Evolutionary conservation across 495 filamentous ascomycete species (phyloP).

Genomic region (Penicillium waksmanii): DNA sequence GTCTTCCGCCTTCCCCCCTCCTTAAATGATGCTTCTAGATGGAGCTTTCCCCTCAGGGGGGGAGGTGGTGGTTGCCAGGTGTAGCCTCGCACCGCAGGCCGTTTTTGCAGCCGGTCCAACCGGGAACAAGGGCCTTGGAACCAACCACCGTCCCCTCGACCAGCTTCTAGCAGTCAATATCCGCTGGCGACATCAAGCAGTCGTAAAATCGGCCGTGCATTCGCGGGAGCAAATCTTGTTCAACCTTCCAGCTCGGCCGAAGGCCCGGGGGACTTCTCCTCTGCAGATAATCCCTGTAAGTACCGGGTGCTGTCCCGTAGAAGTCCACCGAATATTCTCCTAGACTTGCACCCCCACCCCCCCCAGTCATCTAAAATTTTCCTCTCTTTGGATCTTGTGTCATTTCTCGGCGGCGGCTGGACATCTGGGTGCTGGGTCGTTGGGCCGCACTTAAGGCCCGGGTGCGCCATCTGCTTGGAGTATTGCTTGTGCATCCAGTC

Average conservation of each 20-base stretch:
- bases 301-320: neutral
- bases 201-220: slow-evolving; percentile 22
- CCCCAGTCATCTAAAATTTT: slow-evolving; percentile 17
- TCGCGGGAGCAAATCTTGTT: slow-evolving; percentile 20
- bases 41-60: slow-evolving; percentile 13
- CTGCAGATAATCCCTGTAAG: slow-evolving; percentile 1
- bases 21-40: neutral
- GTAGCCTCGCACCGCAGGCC: slow-evolving; percentile 23
- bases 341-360: slow-evolving; percentile 3
- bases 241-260: slow-evolving; percentile 17
- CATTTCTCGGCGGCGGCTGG: slow-evolving; percentile 20
- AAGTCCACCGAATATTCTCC: slow-evolving; percentile 29
- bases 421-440: slow-evolving; percentile 20
- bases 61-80: neutral
- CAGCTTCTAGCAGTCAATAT: slow-evolving; percentile 21
- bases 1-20: slow-evolving; percentile 18
- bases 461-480: slow-evolving; percentile 15
- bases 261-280: slow-evolving; percentile 9
- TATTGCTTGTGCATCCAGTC: slow-evolving; percentile 16
- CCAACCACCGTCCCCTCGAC: slow-evolving; percentile 22
- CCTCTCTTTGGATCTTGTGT: slow-evolving; percentile 14
- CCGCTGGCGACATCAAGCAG: slow-evolving; percentile 26
- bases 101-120: slow-evolving; percentile 17
- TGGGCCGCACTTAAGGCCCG: slow-evolving; percentile 28
- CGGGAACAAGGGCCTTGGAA: slow-evolving; percentile 16